A percentile compares a stretch with the other conserved stretches of the same genome.
These are phyloP conservation scores for Termitomyces sp. DNA, from an alignment of 768 basidiomycete genomes.

Conservation along the genomic window DNA sequence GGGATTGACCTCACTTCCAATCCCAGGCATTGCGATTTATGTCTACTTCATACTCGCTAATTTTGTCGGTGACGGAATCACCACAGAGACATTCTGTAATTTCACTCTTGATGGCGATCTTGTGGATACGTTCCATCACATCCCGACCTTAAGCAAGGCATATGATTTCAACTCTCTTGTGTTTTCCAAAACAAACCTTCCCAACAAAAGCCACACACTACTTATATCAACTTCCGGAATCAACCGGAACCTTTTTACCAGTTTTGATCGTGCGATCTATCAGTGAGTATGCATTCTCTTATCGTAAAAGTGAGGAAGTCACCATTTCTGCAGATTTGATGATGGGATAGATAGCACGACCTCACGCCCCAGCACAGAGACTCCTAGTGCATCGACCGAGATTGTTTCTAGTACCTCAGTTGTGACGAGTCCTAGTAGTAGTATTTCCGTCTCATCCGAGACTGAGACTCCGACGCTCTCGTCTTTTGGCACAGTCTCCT, in stretches of 20 bases:
- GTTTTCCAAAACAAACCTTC: constrained; percentile 21
- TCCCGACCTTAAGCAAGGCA: constrained; percentile 17
- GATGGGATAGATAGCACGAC: background rate
- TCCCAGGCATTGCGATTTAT: constrained; percentile 32
- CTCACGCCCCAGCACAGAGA: background rate
- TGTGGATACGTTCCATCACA: constrained; percentile 19
- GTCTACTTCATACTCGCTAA: constrained; percentile 34
- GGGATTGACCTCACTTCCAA: no score
- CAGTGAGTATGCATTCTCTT: constrained; percentile 27
- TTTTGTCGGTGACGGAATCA: constrained; percentile 11
- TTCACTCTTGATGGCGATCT: constrained; percentile 27
- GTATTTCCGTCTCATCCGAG: no score
- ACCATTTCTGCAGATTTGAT: background rate
- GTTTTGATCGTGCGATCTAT: constrained; percentile 36
- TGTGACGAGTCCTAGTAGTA: no score
- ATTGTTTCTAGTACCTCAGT: no score
- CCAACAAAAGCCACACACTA: constrained; percentile 23
- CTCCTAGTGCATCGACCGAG: no score
- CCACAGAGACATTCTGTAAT: constrained; percentile 19
- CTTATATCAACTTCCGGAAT: constrained; percentile 26
- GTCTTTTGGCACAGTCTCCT: no score
- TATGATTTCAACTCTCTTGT: constrained; percentile 25
- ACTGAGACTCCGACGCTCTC: no score
- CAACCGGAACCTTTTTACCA: constrained; percentile 24
- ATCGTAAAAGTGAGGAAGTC: background rate